Evolutionary conservation across 441 rosid species (phyloP).

Genomic region (Hypseocharis bilobata): DNA sequence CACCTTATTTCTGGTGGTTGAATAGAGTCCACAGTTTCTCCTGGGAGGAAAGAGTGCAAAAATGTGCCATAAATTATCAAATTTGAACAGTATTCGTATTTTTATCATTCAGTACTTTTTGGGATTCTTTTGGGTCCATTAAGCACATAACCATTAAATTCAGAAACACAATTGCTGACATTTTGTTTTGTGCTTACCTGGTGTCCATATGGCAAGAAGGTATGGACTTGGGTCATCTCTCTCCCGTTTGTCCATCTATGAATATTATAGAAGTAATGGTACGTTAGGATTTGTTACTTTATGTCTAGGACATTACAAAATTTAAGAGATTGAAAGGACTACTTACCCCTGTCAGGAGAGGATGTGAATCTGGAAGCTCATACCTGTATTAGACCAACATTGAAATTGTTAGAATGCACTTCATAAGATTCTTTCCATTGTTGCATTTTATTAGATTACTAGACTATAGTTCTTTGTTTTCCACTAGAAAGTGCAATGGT

Average conservation of each 20-base stretch:
- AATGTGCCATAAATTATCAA: background rate
- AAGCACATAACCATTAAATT: background rate
- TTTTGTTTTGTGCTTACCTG: conserved; percentile 46
- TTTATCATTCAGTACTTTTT: background rate
- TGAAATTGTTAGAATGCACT: background rate
- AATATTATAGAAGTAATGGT: conserved; percentile 4
- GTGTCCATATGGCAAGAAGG: conserved; percentile 93
- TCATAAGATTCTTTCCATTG: conserved; percentile 2
- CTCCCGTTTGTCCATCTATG: conserved; percentile 77
- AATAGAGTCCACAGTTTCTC: conserved; percentile 47
- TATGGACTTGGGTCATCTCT: conserved; percentile 88
- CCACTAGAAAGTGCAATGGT: background rate
- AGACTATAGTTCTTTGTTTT: background rate
- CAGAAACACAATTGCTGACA: background rate
- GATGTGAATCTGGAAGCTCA: conserved; percentile 81
- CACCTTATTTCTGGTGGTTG: conserved; percentile 37
- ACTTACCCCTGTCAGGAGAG: conserved; percentile 69
- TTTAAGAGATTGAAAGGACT: conserved; percentile 13
- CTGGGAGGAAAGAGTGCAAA: conserved; percentile 22
- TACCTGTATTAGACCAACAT: conserved; percentile 46
- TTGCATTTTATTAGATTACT: background rate
- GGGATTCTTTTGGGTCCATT: background rate
- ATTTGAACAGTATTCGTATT: background rate
- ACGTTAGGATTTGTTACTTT: conserved; percentile 18
- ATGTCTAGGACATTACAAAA: conserved; percentile 16